A percentile compares a stretch with the other conserved stretches of the same genome.
Conservation (phyloP, 116 monocot genomes). For the Posidonia oceanica region DNA sequence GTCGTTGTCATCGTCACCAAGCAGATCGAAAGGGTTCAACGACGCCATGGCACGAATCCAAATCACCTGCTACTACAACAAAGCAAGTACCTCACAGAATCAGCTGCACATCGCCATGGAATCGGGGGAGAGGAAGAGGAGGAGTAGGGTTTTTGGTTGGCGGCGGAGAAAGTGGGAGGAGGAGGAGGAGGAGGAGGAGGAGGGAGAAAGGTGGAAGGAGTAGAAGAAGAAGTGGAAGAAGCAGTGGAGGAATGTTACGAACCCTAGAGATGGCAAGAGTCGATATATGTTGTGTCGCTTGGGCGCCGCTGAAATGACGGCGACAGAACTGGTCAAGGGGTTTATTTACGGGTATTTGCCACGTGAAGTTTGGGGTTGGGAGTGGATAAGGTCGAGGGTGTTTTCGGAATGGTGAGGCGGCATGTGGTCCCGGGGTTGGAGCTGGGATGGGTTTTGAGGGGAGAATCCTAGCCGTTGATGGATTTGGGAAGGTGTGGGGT, state of each 20-base stretch:
- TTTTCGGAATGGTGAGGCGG: background rate
- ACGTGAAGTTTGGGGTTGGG: background rate
- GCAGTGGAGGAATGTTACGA: background rate
- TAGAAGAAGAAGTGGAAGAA: background rate
- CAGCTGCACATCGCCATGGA: background rate
- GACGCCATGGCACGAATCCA: slow-evolving; percentile 32
- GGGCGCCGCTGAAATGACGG: background rate
- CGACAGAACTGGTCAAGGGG: background rate
- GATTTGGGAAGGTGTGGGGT: too few relatives aligned
- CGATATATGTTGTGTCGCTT: background rate
- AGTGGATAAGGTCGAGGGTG: background rate
- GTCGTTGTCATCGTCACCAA: slow-evolving; percentile 74
- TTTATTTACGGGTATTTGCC: background rate
- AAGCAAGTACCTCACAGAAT: too few relatives aligned
- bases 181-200: background rate
- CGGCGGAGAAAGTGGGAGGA: background rate
- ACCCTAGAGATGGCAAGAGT: too few relatives aligned
- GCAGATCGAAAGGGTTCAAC: slow-evolving; percentile 79
- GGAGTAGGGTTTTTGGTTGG: background rate
- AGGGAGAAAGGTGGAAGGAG: background rate
- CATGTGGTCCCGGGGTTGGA: too few relatives aligned
- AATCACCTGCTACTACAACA: background rate
- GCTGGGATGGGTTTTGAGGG: too few relatives aligned
- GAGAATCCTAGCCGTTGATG: too few relatives aligned
- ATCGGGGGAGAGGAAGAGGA: background rate